Conservation (phyloP, 1,284 basidiomycete species). For the Austropuccinia psidii region DNA sequence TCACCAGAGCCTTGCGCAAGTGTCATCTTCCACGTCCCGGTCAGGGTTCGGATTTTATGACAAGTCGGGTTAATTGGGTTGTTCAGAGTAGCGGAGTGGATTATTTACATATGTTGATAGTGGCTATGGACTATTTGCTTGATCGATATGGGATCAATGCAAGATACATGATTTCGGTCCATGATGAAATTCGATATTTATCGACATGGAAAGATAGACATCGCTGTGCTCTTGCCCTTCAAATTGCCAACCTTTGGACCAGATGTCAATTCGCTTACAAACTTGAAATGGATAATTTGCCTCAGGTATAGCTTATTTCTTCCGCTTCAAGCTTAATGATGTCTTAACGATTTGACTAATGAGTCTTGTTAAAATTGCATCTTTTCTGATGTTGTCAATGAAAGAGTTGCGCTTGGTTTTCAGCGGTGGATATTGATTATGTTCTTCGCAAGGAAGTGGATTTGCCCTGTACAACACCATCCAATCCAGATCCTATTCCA, state of each 20-base stretch:
- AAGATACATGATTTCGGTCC: conserved; percentile 91
- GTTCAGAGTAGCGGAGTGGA: conserved; percentile 98
- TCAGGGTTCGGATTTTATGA: conserved; percentile 74
- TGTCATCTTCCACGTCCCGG: conserved; percentile 64
- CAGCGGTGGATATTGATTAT: conserved; percentile 85
- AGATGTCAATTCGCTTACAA: conserved; percentile 82
- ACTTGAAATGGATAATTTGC: conserved; percentile 90
- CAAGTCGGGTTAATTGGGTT: conserved; percentile 98
- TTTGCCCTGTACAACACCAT: conserved; percentile 90
- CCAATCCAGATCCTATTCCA: conserved; percentile 71
- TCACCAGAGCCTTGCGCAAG: conserved; percentile 84
- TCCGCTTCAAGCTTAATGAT: conserved; percentile 50
- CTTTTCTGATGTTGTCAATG: not conserved
- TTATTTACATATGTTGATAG: conserved; percentile 92
- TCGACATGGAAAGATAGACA: conserved; percentile 80
- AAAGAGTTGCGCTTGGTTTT: conserved; percentile 71
- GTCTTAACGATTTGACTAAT: not conserved
- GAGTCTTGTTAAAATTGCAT: too few species aligned
- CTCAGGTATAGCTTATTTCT: conserved; percentile 55
- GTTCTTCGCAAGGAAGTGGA: conserved; percentile 93
- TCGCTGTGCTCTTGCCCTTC: conserved; percentile 81
- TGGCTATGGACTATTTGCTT: conserved; percentile 85
- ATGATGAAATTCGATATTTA: conserved; percentile 93
- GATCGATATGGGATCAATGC: conserved; percentile 74
- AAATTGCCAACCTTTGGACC: conserved; percentile 95